These are phyloP conservation scores for Tremellales sp. DNA, from an alignment of 1,284 basidiomycete genomes.

Conservation along the genomic window DNA sequence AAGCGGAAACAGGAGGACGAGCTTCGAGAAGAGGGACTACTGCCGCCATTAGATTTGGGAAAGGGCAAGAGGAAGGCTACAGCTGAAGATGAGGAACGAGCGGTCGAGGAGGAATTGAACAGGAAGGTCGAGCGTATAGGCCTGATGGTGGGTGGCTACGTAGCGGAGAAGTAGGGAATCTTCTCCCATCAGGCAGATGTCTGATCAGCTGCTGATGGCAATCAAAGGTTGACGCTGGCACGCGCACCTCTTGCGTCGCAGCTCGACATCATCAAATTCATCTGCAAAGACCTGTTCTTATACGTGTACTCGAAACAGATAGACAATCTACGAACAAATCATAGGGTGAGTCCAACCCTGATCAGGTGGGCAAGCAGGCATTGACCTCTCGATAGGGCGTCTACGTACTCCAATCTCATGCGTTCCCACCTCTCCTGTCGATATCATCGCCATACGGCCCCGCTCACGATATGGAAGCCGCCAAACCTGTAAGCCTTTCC, in stretches of 20 bases:
- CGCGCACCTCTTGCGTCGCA: slow-evolving; percentile 72
- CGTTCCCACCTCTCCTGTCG: slow-evolving; percentile 75
- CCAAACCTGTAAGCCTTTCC: slow-evolving; percentile 59
- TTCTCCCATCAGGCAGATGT: background rate
- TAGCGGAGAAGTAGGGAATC: slow-evolving; percentile 74
- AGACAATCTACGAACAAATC: slow-evolving; percentile 91
- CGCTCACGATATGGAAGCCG: slow-evolving; percentile 65
- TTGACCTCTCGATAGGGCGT: slow-evolving; percentile 61
- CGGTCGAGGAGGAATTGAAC: slow-evolving; percentile 66
- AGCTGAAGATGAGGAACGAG: slow-evolving; percentile 24
- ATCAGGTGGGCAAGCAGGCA: background rate
- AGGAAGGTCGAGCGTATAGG: slow-evolving; percentile 76
- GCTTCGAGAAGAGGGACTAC: slow-evolving; percentile 32
- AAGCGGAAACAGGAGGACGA: slow-evolving; percentile 41
- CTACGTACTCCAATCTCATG: slow-evolving; percentile 87
- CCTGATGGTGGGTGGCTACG: slow-evolving; percentile 76
- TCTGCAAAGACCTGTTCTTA: slow-evolving; percentile 81
- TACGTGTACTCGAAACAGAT: slow-evolving; percentile 67
- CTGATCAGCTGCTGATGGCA: no score
- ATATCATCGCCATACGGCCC: slow-evolving; percentile 68
- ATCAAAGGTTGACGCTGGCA: slow-evolving; percentile 68
- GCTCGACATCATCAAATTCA: slow-evolving; percentile 86
- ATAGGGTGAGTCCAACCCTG: slow-evolving; percentile 59
- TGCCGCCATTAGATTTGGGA: slow-evolving; percentile 40
- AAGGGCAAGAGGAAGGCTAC: slow-evolving; percentile 31